Base-by-base conservation (phyloP, 306 rosid species). In the Quercus ilex region DNA sequence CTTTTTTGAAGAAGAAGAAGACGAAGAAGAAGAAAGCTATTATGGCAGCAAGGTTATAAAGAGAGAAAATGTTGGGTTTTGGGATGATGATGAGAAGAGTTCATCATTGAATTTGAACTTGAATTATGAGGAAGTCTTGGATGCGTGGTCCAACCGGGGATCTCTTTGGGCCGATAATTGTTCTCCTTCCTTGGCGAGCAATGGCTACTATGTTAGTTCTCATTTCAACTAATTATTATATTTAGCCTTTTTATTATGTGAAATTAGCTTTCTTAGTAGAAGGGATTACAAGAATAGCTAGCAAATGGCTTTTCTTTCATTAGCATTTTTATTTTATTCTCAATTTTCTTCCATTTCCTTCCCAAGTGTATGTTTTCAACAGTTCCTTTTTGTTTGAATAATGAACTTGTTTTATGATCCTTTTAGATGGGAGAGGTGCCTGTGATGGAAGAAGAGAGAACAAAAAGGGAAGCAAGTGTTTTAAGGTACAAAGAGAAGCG, bases 71-170 rank as follows among this genome's bases (percentile, higher is more conserved):
- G 59, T 78, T 25, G 90, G 85, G 74, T 82, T 92, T 74, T 83
- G 88, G 85, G 88, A 87, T 38, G 89, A 90, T 14, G 90, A 86
- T 25, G 80, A 78, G 52, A 86, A 78, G 58, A 83, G 53, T 78
- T 63, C 72, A 75, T 77, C 84, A 23, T 80, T 92, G 91, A 92
- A 89, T 53, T 86, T 93, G 91, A 93, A 87, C 63, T 88, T 93
- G 89, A 93, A 93, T 70, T 87, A 91, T 86, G 89, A 91, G 83
- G 89, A 93, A 4, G 97, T 93, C 58, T 74, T 91, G 89, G 91
- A 93, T 71, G 94, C 97, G 63, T 93, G 97, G 97, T 93, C 94
- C 56, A 82, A 88, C 74, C 92, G 96, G 14, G 92, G 97, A 0
- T 80, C 96, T 80, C 89, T 82, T 1, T 89, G 92, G 93, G 93